phyloP scores from a whole-genome alignment of 208 protist genomes.

The Leishmania turanica region DNA sequence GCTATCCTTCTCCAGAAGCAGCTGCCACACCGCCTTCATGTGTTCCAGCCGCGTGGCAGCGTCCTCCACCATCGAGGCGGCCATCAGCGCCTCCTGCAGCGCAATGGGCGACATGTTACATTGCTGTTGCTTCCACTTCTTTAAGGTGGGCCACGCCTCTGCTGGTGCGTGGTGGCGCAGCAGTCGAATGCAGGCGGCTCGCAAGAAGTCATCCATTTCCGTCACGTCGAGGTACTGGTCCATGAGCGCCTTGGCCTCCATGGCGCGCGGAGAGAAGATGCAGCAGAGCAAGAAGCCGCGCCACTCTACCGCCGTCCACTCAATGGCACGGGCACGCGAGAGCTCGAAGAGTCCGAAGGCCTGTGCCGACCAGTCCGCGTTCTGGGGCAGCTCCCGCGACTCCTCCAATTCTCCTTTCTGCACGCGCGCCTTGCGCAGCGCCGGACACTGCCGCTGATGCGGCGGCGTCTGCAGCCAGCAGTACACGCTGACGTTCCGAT shows the following conservation, averaged over 20 bases:
- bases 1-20: constrained; percentile 62
- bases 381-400: constrained; percentile 66
- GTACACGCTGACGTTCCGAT: constrained; percentile 84
- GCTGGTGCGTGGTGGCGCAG: constrained; percentile 78
- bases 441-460: constrained; percentile 78
- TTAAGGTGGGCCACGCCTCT: constrained; percentile 39
- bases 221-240: constrained; percentile 44
- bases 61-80: constrained; percentile 44
- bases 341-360: constrained; percentile 75
- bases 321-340: constrained; percentile 69
- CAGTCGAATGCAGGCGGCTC: constrained; percentile 75
- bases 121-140: constrained; percentile 36
- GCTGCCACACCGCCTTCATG: constrained; percentile 48
- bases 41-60: constrained; percentile 30
- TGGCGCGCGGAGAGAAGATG: constrained; percentile 70
- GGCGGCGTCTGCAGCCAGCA: constrained; percentile 82
- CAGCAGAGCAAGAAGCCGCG: constrained; percentile 86
- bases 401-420: constrained; percentile 87
- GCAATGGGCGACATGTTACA: constrained; percentile 76
- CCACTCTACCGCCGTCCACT: constrained; percentile 88
- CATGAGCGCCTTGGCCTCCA: constrained; percentile 69
- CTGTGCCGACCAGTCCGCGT: constrained; percentile 70
- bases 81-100: constrained; percentile 87
- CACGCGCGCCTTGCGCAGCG: constrained; percentile 53
- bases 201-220: constrained; percentile 88